These are phyloP conservation scores for Aspergillus nidulans DNA, from an alignment of 495 filamentous ascomycete species.

Conservation along the genomic window DNA sequence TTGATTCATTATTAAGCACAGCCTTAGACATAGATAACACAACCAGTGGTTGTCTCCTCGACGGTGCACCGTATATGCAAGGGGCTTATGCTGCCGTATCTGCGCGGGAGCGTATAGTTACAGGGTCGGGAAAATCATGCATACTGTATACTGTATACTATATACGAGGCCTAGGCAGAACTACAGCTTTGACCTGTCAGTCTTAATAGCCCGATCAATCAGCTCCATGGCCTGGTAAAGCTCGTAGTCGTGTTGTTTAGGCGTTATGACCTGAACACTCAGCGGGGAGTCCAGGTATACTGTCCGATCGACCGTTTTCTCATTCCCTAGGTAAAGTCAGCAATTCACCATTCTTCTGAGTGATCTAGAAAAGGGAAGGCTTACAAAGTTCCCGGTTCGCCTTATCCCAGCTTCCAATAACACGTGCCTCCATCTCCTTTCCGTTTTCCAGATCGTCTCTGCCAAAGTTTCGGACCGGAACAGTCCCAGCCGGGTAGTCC, in stretches of 20 bases:
- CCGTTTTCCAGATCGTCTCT: constrained; percentile 48
- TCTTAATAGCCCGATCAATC: constrained; percentile 40
- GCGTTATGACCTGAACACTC: constrained; percentile 57
- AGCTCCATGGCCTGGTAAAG: constrained; percentile 53
- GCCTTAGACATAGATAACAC: too few species aligned
- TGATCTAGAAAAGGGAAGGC: constrained; percentile 17
- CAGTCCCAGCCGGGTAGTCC: constrained; percentile 55
- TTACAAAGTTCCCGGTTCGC: constrained; percentile 58
- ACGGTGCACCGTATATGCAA: too few species aligned
- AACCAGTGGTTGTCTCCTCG: too few species aligned
- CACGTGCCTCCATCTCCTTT: constrained; percentile 35
- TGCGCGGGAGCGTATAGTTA: too few species aligned
- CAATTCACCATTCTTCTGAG: neutral
- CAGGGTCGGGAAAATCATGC: too few species aligned
- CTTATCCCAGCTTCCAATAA: constrained; percentile 56
- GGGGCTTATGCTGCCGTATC: too few species aligned
- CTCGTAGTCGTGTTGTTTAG: constrained; percentile 54
- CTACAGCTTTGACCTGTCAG: constrained; percentile 21
- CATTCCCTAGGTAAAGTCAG: constrained; percentile 37
- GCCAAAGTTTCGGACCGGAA: constrained; percentile 49
- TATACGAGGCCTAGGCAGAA: neutral
- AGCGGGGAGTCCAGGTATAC: constrained; percentile 54
- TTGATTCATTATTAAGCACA: too few species aligned
- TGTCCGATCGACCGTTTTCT: constrained; percentile 47
- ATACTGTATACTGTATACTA: neutral